A percentile compares a stretch with the other conserved stretches of the same genome.
Conservation (phyloP, 75 land plant species). For the Cunninghamia lanceolata region DNA sequence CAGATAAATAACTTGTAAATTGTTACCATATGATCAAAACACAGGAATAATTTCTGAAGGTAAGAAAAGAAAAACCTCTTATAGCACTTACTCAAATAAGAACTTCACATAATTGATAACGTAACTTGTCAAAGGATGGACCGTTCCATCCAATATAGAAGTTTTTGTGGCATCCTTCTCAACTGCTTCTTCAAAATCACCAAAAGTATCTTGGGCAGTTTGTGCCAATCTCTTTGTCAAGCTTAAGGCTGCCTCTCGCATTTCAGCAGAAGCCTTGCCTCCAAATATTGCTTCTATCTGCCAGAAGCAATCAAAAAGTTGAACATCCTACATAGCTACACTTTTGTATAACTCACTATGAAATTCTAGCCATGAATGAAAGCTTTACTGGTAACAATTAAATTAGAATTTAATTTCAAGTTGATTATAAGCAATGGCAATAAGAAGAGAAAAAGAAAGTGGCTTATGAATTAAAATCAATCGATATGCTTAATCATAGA, state of each 20-base stretch:
- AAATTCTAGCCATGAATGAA: neutral
- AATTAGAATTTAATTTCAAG: neutral
- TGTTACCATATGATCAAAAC: neutral
- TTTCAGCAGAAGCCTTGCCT: constrained; percentile 71
- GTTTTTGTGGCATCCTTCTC: constrained; percentile 96
- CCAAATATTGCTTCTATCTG: constrained; percentile 72
- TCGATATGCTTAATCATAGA: neutral
- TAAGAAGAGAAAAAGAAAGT: neutral
- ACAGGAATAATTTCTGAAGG: neutral
- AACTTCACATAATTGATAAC: constrained; percentile 97
- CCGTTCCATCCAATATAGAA: constrained; percentile 86
- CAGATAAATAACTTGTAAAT: neutral
- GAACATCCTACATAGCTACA: neutral
- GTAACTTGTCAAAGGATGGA: constrained; percentile 95
- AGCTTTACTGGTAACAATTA: neutral
- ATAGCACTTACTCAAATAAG: constrained; percentile 78
- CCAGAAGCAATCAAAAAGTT: neutral
- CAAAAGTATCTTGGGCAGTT: constrained; percentile 89
- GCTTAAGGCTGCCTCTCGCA: constrained; percentile 64
- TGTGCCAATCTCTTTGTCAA: constrained; percentile 82
- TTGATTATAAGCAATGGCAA: neutral
- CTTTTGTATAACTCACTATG: neutral
- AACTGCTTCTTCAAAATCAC: constrained; percentile 92
- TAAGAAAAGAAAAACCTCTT: neutral
- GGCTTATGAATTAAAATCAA: neutral